Percentiles rank a stretch among this genome's conserved stretches.
Evolutionary conservation across 1,284 basidiomycete genomes (phyloP).

Genomic region (Heterobasidion parviporum): DNA sequence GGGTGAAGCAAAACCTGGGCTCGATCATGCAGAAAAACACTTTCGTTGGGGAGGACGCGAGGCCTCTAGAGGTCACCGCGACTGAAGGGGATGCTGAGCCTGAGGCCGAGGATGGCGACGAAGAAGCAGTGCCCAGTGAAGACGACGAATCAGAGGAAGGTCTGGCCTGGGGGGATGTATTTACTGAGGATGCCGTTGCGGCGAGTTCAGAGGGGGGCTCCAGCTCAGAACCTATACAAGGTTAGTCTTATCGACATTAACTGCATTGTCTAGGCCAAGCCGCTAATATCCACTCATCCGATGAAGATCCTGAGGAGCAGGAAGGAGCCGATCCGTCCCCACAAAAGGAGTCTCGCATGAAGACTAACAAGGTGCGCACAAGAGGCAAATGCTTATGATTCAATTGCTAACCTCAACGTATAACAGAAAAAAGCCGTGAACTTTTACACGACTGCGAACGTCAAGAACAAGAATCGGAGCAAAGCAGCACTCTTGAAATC

Average conservation of each 20-base stretch:
- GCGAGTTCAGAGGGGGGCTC: constrained; percentile 8
- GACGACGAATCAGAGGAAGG: constrained; percentile 31
- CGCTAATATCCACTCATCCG: constrained; percentile 5
- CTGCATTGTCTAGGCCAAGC: not conserved
- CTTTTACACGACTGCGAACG: constrained; percentile 83
- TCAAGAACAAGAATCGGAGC: constrained; percentile 80
- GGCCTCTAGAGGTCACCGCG: constrained; percentile 45
- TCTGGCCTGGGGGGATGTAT: constrained; percentile 65
- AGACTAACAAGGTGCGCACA: constrained; percentile 71
- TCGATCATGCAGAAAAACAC: constrained; percentile 82
- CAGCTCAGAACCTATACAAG: constrained; percentile 5
- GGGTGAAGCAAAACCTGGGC: constrained; percentile 66
- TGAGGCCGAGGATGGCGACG: constrained; percentile 20
- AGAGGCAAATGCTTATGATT: not conserved
- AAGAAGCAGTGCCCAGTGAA: constrained; percentile 20
- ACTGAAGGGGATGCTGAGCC: constrained; percentile 18
- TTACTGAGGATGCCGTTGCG: constrained; percentile 35
- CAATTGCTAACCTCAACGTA: not conserved
- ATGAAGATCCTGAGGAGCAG: constrained; percentile 28
- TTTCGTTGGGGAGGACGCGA: constrained; percentile 67
- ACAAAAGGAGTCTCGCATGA: constrained; percentile 74
- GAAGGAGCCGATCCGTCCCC: constrained; percentile 23
- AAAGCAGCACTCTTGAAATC: constrained; percentile 52
- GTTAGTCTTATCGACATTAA: constrained; percentile 10
- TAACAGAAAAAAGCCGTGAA: constrained; percentile 79